A percentile compares a stretch with the other conserved stretches of the same genome.
phyloP scores from a whole-genome alignment of 108 stramenopile genomes.

The Epithemia pelagica region DNA sequence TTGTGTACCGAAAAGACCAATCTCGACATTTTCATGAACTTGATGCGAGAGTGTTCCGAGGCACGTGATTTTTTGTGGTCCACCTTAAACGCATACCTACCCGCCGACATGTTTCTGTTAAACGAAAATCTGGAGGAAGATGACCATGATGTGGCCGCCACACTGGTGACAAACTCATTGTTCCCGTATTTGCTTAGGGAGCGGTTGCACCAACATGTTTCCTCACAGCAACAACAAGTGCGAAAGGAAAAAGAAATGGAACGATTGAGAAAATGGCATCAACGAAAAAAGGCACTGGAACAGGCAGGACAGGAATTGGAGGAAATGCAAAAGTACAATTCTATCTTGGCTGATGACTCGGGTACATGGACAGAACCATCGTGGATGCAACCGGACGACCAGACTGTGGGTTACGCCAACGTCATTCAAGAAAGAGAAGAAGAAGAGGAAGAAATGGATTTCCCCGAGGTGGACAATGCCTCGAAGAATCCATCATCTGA shows the following conservation, averaged over 20 bases:
- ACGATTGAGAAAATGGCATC: not conserved
- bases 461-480: not conserved
- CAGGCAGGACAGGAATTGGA: not conserved
- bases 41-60: not conserved
- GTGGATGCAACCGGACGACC: not conserved
- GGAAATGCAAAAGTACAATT: not conserved
- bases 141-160: not conserved
- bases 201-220: not conserved
- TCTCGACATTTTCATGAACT: not conserved
- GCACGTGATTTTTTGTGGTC: slow-evolving; percentile 3
- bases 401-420: too few relatives aligned
- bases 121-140: not conserved
- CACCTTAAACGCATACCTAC: slow-evolving; percentile 1
- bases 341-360: not conserved
- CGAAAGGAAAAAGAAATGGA: not conserved
- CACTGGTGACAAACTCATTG: slow-evolving; percentile 4
- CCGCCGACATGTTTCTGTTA: not conserved
- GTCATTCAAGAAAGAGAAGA: not conserved
- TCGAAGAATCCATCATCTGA: not conserved
- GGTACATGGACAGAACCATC: not conserved
- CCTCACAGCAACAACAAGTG: not conserved
- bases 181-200: slow-evolving; percentile 7
- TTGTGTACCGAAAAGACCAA: not conserved
- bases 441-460: not conserved
- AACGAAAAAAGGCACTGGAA: not conserved